phyloP scores from a whole-genome alignment of 2,329 filamentous ascomycete species.

The Bipolaris bicolor region DNA sequence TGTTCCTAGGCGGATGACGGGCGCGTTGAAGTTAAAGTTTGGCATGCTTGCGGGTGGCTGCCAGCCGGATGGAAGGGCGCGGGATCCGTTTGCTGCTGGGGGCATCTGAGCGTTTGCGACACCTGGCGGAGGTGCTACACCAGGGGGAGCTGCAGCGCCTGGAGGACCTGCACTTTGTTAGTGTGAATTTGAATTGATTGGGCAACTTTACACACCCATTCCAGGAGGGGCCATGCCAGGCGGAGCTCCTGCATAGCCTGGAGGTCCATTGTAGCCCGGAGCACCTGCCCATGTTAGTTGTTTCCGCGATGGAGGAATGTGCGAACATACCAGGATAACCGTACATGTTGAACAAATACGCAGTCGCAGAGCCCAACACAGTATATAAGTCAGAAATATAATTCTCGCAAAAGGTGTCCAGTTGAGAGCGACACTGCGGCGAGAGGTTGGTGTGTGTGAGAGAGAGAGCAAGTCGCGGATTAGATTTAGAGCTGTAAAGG shows the following conservation, averaged over 20 bases:
- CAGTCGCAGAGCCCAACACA: slow-evolving; percentile 1
- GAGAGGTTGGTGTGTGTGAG: slow-evolving; percentile 9
- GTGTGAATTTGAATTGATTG: not conserved
- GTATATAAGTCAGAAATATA: not conserved
- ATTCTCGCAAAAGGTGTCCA: not conserved
- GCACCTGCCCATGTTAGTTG: slow-evolving; percentile 44
- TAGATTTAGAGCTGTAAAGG: slow-evolving; percentile 16
- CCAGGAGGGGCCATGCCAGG: slow-evolving; percentile 79
- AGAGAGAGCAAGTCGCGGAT: slow-evolving; percentile 15
- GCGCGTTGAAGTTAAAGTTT: slow-evolving; percentile 97
- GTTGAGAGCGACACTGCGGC: not conserved
- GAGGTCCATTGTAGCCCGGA: slow-evolving; percentile 74
- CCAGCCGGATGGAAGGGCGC: slow-evolving; percentile 80
- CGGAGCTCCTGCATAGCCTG: slow-evolving; percentile 74
- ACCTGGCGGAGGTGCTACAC: slow-evolving; percentile 76
- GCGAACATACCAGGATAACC: slow-evolving; percentile 41
- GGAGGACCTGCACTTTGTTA: slow-evolving; percentile 17
- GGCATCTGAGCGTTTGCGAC: slow-evolving; percentile 74
- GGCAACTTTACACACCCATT: slow-evolving; percentile 67
- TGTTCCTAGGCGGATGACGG: slow-evolving; percentile 91
- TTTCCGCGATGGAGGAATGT: not conserved
- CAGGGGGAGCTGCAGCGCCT: slow-evolving; percentile 63
- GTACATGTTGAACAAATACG: slow-evolving; percentile 38
- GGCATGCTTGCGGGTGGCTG: slow-evolving; percentile 90
- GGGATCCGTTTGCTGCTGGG: slow-evolving; percentile 79